Evolutionary conservation across 202 grass and related monocot genomes (phyloP).

Genomic region (Tripidium arundinaceum): DNA sequence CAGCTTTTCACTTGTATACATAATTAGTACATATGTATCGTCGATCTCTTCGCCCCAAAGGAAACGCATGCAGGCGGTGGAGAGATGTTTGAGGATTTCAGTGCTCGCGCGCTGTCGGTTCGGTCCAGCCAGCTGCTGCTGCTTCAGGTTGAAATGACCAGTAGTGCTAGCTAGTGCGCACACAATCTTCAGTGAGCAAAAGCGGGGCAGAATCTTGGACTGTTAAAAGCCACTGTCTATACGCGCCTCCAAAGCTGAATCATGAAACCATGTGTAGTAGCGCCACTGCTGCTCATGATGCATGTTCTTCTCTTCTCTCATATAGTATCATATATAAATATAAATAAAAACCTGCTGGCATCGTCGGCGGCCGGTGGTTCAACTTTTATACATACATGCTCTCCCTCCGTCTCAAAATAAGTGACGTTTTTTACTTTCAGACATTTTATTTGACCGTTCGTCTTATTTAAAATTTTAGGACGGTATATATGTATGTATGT

Average conservation of each 20-base stretch:
- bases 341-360: no score
- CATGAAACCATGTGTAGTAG: background rate
- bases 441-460: no score
- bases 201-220: conserved; percentile 33
- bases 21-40: no score
- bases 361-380: no score
- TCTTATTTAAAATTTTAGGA: no score
- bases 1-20: no score
- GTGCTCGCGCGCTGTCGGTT: background rate
- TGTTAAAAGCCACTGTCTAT: conserved; percentile 15
- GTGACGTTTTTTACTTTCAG: no score
- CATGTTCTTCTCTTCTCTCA: background rate
- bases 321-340: no score
- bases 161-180: background rate
- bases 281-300: background rate
- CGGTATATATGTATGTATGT: no score
- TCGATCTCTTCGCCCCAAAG: no score
- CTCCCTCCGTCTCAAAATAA: no score
- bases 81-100: background rate
- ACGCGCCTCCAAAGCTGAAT: conserved; percentile 28
- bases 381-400: no score
- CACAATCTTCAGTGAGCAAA: conserved; percentile 31
- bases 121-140: background rate
- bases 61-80: background rate
- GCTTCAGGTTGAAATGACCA: conserved; percentile 15